phyloP scores from a whole-genome alignment of 2,329 filamentous ascomycete species.

The Stagonosporopsis cucurbitacearum region DNA sequence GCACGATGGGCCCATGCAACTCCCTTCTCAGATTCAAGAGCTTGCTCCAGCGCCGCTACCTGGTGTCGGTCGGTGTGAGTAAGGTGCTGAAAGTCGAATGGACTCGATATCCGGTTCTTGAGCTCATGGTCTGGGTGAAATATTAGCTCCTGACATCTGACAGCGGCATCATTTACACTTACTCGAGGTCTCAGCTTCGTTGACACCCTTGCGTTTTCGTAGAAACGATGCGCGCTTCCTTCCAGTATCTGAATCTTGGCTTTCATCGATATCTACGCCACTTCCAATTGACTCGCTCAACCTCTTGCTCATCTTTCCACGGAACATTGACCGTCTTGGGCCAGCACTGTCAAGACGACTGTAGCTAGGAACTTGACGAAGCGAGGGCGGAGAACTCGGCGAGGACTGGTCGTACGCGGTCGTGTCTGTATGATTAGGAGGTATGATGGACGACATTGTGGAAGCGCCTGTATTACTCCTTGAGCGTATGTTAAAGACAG shows the following conservation, averaged over 20 bases:
- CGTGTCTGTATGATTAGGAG: slow-evolving; percentile 34
- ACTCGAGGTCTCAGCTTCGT: slow-evolving; percentile 36
- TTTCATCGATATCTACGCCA: slow-evolving; percentile 26
- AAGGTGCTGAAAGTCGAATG: slow-evolving; percentile 70
- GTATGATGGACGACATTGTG: slow-evolving; percentile 38
- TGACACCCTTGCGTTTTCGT: slow-evolving; percentile 37
- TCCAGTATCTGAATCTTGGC: slow-evolving; percentile 34
- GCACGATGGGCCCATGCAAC: slow-evolving; percentile 31
- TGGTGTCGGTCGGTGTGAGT: slow-evolving; percentile 65
- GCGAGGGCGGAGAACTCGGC: slow-evolving; percentile 34
- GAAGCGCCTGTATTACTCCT: slow-evolving; percentile 48
- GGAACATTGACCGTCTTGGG: slow-evolving; percentile 41
- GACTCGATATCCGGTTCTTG: slow-evolving; percentile 61
- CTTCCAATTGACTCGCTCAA: slow-evolving; percentile 42
- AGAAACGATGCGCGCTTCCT: slow-evolving; percentile 43
- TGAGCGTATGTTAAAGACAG: slow-evolving; percentile 47
- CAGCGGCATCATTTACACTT: slow-evolving; percentile 17
- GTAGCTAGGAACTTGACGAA: slow-evolving; percentile 28
- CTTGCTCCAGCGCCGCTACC: slow-evolving; percentile 59
- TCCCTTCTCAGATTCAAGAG: slow-evolving; percentile 59
- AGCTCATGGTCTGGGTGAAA: slow-evolving; percentile 28
- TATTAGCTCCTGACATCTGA: not conserved
- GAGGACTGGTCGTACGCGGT: slow-evolving; percentile 17
- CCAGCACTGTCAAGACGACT: slow-evolving; percentile 32
- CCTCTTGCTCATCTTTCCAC: slow-evolving; percentile 45